phyloP scores from a whole-genome alignment of 1,284 basidiomycete genomes.

The Flammula alnicola region DNA sequence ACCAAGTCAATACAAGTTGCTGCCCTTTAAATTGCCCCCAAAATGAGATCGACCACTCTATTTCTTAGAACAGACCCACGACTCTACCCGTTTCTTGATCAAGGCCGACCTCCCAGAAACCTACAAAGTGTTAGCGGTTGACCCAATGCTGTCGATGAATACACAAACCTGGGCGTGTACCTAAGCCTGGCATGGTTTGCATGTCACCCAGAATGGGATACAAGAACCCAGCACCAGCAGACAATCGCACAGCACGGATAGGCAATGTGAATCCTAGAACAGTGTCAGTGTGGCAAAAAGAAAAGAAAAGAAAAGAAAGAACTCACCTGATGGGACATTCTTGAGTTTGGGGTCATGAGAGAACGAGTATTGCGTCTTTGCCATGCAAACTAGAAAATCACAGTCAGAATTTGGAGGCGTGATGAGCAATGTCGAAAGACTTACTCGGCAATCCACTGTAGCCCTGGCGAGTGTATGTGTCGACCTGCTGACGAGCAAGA shows the following conservation, averaged over 20 bases:
- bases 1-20: background rate
- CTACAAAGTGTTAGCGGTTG: constrained; percentile 33
- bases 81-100: constrained; percentile 74
- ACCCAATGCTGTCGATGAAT: background rate
- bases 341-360: constrained; percentile 94
- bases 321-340: constrained; percentile 76
- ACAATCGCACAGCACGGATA: constrained; percentile 87
- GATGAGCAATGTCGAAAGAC: no score
- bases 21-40: background rate
- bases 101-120: constrained; percentile 89
- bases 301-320: constrained; percentile 19
- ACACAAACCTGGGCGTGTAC: constrained; percentile 82
- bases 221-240: constrained; percentile 95
- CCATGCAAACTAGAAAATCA: constrained; percentile 82
- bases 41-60: background rate
- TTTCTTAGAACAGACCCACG: constrained; percentile 77
- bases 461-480: constrained; percentile 92
- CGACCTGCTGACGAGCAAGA: constrained; percentile 85
- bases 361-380: constrained; percentile 98
- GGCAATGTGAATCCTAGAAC: constrained; percentile 86
- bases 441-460: constrained; percentile 80
- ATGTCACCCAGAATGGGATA: constrained; percentile 95
- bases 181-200: constrained; percentile 98
- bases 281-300: constrained; percentile 8
- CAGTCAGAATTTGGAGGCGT: no score